Conservation (phyloP, 306 rosid genomes). For the Cyclanthera cordifolia region DNA sequence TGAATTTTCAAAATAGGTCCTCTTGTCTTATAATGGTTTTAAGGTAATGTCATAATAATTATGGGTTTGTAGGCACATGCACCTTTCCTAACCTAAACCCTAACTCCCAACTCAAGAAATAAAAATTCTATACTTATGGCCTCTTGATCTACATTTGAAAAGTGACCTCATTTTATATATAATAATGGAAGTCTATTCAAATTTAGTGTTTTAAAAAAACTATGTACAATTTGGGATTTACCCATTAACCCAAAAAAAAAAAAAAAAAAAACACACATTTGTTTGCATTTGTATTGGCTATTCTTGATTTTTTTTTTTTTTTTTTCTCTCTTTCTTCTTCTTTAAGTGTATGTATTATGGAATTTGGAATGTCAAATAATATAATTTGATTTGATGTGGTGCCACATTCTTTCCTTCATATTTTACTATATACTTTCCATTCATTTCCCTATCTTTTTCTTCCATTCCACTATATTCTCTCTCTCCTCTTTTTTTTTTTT, state of each 20-base stretch:
- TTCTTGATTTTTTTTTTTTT: too few relatives aligned
- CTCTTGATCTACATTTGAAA: not conserved
- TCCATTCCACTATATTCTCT: constrained; percentile 1
- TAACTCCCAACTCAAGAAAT: constrained; percentile 1
- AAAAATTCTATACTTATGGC: not conserved
- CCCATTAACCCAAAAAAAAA: not conserved
- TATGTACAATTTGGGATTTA: not conserved
- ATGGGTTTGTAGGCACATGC: not conserved
- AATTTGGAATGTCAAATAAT: not conserved
- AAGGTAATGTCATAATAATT: constrained; percentile 6
- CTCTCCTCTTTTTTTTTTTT: not conserved
- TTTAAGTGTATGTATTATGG: not conserved
- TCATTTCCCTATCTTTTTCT: constrained; percentile 2
- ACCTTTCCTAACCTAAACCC: not conserved
- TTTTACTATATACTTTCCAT: constrained; percentile 8
- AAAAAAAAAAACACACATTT: not conserved
- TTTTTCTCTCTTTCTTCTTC: too few relatives aligned
- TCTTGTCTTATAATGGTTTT: not conserved
- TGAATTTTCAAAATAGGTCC: not conserved
- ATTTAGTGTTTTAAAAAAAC: not conserved
- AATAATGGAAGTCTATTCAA: not conserved
- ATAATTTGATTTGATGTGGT: not conserved
- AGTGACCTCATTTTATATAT: not conserved
- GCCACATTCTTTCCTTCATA: not conserved
- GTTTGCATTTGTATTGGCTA: not conserved